These are phyloP conservation scores for Mytilinidion resinicola DNA, from an alignment of 495 filamentous ascomycete genomes.

Conservation along the genomic window DNA sequence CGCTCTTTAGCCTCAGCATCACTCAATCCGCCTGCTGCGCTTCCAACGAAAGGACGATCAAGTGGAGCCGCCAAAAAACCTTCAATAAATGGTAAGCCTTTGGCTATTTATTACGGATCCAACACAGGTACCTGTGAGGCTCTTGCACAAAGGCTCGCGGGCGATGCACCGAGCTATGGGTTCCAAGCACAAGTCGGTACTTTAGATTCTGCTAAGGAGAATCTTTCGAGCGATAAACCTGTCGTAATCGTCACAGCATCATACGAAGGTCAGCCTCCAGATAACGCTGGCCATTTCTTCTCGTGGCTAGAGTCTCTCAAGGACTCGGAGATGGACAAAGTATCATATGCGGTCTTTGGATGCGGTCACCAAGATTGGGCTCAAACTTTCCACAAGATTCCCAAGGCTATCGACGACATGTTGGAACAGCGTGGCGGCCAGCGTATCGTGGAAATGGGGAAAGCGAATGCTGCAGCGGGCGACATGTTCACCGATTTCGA, in stretches of 20 bases:
- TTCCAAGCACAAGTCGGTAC: constrained; percentile 46
- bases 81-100: constrained; percentile 33
- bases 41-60: constrained; percentile 14
- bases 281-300: constrained; percentile 66
- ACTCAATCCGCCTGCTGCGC: constrained; percentile 14
- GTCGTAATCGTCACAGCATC: constrained; percentile 63
- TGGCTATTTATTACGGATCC: constrained; percentile 66
- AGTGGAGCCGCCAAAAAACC: constrained; percentile 15
- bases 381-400: constrained; percentile 65
- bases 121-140: constrained; percentile 70
- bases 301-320: constrained; percentile 56
- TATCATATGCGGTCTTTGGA: constrained; percentile 60
- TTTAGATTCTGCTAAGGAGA: constrained; percentile 57
- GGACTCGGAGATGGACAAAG: constrained; percentile 25
- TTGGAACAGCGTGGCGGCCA: constrained; percentile 30
- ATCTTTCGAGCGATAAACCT: constrained; percentile 55
- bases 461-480: constrained; percentile 52
- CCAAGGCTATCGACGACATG: constrained; percentile 53
- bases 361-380: constrained; percentile 60
- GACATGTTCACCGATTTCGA: constrained; percentile 69
- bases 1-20: constrained; percentile 38
- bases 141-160: constrained; percentile 57
- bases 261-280: constrained; percentile 70
- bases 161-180: constrained; percentile 52
- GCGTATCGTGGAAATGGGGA: constrained; percentile 52